Base-by-base conservation (phyloP, 208 protist genomes). In the Trypanosoma brucei region DNA sequence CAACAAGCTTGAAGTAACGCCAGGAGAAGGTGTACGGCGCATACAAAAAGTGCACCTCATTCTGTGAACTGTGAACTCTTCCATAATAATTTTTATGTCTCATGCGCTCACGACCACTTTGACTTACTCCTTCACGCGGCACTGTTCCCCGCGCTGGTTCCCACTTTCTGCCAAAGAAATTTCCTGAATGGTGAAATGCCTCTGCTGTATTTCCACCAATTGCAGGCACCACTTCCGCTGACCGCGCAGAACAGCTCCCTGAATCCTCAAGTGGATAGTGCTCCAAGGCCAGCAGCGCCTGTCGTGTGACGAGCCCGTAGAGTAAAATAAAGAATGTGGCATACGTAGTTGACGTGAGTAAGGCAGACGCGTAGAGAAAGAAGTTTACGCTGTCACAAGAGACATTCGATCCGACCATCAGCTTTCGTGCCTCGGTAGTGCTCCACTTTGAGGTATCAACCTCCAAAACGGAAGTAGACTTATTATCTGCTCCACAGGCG, bases 11-110 rank as follows among this genome's bases (percentile, higher is more conserved):
- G 52, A 68, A 76, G 52, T 76, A 68, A 8, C 65, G 65, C 35
- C 56, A 72, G 31, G 35, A 11, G 31, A 58, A 61, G 3, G 46
- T 48, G 35, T 68, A 76, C 13, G 71, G 71, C 49, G 58, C 33
- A 45, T 72, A 76, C 7, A 76, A 37, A 60, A 76, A 76, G 2
- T 62, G 59, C 31, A 65, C 71, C 49, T 66, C 59, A 62, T 76
- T 76, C 46, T 59, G 8, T 8, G 71, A 76, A 51, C 64, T 52
- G 13, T 37, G 52, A 14, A 62, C 71, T 30, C 62, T 34, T 51
- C 67, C 71, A 51, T 71, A 60, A 39, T 68, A 73, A 0, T 39
- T 1, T 22, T 33, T 33, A 36, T 45, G 31, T n/a, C 30, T 22
- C 3, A 50, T 48, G 14, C 48, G 62, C 22, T 33, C n/a, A 31